Percentiles rank a stretch among this genome's conserved stretches.
These are phyloP conservation scores for Eucalyptus regnans DNA, from an alignment of 345 rosid species.

Conservation along the genomic window DNA sequence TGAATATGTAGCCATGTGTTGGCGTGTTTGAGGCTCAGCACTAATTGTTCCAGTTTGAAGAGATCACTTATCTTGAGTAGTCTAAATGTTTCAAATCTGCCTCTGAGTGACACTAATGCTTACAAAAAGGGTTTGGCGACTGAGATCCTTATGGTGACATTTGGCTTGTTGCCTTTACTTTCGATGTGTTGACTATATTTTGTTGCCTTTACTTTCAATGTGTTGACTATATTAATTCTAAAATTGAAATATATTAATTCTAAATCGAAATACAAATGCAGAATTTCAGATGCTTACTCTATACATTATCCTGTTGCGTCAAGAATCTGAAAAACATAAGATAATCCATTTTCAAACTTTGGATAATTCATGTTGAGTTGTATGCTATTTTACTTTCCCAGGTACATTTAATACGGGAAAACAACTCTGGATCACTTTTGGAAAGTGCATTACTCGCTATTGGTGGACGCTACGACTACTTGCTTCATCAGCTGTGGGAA, in stretches of 20 bases:
- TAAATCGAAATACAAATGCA: neutral
- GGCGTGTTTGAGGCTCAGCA: neutral
- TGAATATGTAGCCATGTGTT: neutral
- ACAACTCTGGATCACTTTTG: constrained; percentile 47
- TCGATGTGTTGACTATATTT: neutral
- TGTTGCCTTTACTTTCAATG: too few relatives aligned
- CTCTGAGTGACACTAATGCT: neutral
- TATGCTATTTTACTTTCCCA: constrained; percentile 5
- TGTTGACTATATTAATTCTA: neutral
- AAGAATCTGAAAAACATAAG: neutral
- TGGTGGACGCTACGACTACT: constrained; percentile 90
- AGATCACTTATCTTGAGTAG: neutral
- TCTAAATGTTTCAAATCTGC: neutral
- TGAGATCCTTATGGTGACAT: neutral
- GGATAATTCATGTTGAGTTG: neutral
- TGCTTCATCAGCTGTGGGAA: constrained; percentile 73
- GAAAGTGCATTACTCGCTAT: constrained; percentile 79
- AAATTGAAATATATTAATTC: neutral
- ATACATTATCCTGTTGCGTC: neutral
- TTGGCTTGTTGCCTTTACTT: neutral
- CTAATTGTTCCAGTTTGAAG: neutral
- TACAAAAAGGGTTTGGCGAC: neutral
- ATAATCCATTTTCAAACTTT: neutral
- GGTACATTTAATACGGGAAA: constrained; percentile 64
- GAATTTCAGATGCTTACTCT: neutral